phyloP scores from a whole-genome alignment of 345 rosid species.

The Citrus reticulata region DNA sequence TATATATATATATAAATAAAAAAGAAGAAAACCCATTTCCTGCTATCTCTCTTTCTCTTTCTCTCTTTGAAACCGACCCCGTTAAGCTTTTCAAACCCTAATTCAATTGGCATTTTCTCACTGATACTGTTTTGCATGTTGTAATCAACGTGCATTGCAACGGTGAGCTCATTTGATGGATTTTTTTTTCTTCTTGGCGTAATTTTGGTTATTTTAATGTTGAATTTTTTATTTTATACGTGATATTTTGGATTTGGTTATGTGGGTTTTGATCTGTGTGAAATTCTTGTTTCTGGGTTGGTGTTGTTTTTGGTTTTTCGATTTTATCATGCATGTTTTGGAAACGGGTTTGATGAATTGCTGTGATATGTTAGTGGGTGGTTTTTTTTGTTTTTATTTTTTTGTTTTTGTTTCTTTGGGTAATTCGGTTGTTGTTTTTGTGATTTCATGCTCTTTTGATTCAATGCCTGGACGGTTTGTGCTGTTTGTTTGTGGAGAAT shows the following conservation, averaged over 20 bases:
- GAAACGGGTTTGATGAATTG: neutral
- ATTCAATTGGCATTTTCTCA: neutral
- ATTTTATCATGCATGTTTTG: neutral
- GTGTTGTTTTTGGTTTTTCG: neutral
- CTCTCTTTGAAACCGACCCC: neutral
- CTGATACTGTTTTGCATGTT: slow-evolving; percentile 3
- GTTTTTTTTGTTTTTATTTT: neutral
- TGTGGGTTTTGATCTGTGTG: slow-evolving; percentile 12
- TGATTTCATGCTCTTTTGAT: neutral
- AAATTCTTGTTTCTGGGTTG: neutral
- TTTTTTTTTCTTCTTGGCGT: no score
- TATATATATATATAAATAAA: no score
- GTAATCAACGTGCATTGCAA: slow-evolving; percentile 13
- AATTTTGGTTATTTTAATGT: neutral
- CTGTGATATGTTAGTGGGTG: neutral
- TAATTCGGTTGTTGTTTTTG: neutral
- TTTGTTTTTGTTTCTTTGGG: neutral
- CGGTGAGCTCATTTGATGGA: slow-evolving; percentile 15
- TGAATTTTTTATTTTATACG: neutral
- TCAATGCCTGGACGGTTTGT: neutral
- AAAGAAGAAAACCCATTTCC: neutral
- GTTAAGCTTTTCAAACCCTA: slow-evolving; percentile 9
- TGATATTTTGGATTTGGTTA: neutral
- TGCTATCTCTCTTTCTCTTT: neutral
- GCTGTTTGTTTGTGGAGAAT: neutral